A percentile compares a stretch with the other conserved stretches of the same genome.
These are phyloP conservation scores for Plantago coronopus DNA, from an alignment of 305 asterid genomes.

Conservation along the genomic window DNA sequence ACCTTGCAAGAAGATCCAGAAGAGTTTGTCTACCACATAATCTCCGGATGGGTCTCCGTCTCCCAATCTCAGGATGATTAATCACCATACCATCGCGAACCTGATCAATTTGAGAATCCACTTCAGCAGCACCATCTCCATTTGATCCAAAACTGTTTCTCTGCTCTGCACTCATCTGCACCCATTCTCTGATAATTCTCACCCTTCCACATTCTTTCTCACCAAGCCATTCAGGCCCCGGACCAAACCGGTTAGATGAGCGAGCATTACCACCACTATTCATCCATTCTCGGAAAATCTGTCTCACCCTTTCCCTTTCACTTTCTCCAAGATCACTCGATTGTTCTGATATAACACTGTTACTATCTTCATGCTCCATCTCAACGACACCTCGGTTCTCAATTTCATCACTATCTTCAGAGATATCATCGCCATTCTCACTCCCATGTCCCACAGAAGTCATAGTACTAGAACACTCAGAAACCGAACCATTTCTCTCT, in stretches of 20 bases:
- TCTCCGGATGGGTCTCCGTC: conserved; percentile 54
- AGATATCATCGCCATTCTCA: conserved; percentile 28
- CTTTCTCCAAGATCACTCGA: conserved; percentile 68
- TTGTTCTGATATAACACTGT: conserved; percentile 57
- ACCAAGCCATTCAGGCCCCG: conserved; percentile 50
- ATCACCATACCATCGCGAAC: conserved; percentile 36
- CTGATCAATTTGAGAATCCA: conserved; percentile 53
- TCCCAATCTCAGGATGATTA: conserved; percentile 28
- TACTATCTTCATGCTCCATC: conserved; percentile 39
- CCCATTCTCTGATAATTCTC: conserved; percentile 53
- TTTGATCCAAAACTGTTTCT: conserved; percentile 39
- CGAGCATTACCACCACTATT: conserved; percentile 40
- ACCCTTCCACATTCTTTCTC: conserved; percentile 53
- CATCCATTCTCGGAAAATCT: conserved; percentile 79
- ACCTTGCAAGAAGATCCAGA: conserved; percentile 67
- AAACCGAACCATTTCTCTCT: conserved; percentile 29
- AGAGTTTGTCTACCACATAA: conserved; percentile 90
- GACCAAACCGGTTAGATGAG: conserved; percentile 38
- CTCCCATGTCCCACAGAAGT: conserved; percentile 35
- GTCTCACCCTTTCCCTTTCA: conserved; percentile 76
- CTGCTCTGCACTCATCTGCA: conserved; percentile 40
- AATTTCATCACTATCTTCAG: conserved; percentile 34
- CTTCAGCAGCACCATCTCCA: conserved; percentile 45
- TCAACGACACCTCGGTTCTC: conserved; percentile 35
- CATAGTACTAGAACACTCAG: conserved; percentile 33